These are phyloP conservation scores for Stereum hirsutum DNA, from an alignment of 1,284 basidiomycete genomes.

Conservation along the genomic window DNA sequence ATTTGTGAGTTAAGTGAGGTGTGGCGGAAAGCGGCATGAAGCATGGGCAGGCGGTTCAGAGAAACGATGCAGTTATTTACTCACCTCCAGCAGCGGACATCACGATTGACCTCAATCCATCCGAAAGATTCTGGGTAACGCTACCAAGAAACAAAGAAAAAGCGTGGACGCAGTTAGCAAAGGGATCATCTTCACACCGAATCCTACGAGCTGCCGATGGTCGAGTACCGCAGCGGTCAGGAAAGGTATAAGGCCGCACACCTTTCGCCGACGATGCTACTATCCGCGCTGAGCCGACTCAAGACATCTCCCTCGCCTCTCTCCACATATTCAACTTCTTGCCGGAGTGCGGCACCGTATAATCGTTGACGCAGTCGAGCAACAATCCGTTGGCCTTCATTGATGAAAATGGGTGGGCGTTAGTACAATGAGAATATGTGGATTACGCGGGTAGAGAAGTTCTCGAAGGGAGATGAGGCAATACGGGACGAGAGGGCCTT, in stretches of 20 bases:
- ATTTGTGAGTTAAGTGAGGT: background rate
- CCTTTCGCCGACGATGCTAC: slow-evolving; percentile 93
- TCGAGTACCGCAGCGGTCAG: background rate
- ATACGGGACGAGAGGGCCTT: slow-evolving; percentile 11
- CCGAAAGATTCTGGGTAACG: slow-evolving; percentile 86
- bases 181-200: no score
- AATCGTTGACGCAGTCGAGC: slow-evolving; percentile 79
- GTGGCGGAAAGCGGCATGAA: background rate
- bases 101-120: slow-evolving; percentile 81
- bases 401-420: background rate
- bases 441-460: background rate
- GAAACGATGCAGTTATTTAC: slow-evolving; percentile 19
- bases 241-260: slow-evolving; percentile 21
- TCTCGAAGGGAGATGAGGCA: background rate
- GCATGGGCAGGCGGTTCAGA: background rate
- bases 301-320: slow-evolving; percentile 92
- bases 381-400: slow-evolving; percentile 83
- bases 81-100: slow-evolving; percentile 84
- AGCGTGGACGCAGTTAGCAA: slow-evolving; percentile 5
- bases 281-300: slow-evolving; percentile 86
- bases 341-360: slow-evolving; percentile 74
- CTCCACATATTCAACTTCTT: slow-evolving; percentile 92
- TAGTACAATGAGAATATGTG: background rate
- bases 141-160: slow-evolving; percentile 23
- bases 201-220: no score